Evolutionary conservation across 306 rosid species (phyloP).

Genomic region (Arachis stenosperma): DNA sequence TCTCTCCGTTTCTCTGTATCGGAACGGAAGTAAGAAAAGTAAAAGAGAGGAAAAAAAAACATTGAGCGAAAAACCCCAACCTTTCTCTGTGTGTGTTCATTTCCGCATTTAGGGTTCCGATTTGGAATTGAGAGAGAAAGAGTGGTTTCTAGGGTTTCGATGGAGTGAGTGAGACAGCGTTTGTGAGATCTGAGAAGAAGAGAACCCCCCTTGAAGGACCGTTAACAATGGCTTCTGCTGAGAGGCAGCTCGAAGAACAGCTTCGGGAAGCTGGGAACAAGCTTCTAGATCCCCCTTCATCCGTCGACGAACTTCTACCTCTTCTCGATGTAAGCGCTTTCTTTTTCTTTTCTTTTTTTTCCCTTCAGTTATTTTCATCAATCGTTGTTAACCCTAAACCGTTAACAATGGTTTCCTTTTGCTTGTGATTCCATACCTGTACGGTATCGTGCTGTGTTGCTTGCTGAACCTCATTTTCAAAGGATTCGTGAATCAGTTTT

Average conservation of each 20-base stretch:
- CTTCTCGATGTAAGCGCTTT: conserved; percentile 66
- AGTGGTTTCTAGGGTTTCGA: conserved; percentile 42
- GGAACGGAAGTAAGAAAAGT: not conserved
- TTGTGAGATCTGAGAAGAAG: conserved; percentile 54
- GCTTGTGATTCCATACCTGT: not conserved
- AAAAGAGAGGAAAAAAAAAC: not conserved
- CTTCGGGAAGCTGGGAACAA: conserved; percentile 64
- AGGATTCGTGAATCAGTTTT: conserved; percentile 33
- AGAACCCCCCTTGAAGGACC: not conserved
- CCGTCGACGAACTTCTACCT: conserved; percentile 60
- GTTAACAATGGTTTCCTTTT: not conserved
- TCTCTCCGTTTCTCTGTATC: conserved; percentile 1
- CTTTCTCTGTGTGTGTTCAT: not conserved
- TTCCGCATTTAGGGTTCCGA: not conserved
- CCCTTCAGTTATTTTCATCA: not conserved
- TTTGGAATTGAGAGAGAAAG: not conserved
- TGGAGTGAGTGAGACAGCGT: conserved; percentile 48
- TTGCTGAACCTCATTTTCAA: conserved; percentile 1
- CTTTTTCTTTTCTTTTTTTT: not conserved
- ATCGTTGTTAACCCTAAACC: too few relatives aligned
- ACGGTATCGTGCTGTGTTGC: conserved; percentile 6
- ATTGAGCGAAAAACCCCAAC: conserved; percentile 53
- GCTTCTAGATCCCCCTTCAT: conserved; percentile 58
- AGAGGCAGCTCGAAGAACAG: conserved; percentile 69
- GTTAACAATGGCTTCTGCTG: conserved; percentile 67